phyloP scores from a whole-genome alignment of 2,329 filamentous ascomycete species.

The Ophiostoma sp. region DNA sequence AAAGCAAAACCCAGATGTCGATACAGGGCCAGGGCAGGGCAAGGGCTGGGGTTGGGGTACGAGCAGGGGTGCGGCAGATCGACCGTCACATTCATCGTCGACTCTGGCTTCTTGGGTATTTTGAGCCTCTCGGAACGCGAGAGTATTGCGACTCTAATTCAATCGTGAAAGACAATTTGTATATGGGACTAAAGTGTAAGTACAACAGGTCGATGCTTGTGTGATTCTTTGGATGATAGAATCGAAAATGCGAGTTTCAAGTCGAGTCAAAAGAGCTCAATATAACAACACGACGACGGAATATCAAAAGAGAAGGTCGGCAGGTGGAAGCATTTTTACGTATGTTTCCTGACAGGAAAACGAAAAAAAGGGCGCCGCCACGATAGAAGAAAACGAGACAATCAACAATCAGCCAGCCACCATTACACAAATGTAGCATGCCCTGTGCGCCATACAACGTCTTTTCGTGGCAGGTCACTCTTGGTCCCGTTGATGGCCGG shows the following conservation, averaged over 20 bases:
- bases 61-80: slow-evolving; percentile 3
- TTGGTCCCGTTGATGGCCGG: not conserved
- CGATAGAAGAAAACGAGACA: not conserved
- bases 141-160: too few relatives aligned
- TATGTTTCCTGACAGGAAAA: not conserved
- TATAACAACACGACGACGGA: too few relatives aligned
- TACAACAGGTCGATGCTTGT: not conserved
- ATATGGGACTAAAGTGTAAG: not conserved
- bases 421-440: not conserved
- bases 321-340: not conserved
- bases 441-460: not conserved
- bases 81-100: not conserved
- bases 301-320: not conserved
- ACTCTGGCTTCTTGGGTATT: not conserved
- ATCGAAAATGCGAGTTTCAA: not conserved
- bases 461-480: not conserved
- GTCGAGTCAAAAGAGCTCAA: not conserved
- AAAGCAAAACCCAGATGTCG: not conserved
- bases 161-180: too few relatives aligned
- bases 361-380: not conserved
- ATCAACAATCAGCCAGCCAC: slow-evolving; percentile 3
- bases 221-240: not conserved
- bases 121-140: not conserved
- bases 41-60: not conserved
- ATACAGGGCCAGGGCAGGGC: not conserved